A percentile compares a stretch with the other conserved stretches of the same genome.
These are phyloP conservation scores for Rosa rugosa DNA, from an alignment of 306 rosid species.

Conservation along the genomic window DNA sequence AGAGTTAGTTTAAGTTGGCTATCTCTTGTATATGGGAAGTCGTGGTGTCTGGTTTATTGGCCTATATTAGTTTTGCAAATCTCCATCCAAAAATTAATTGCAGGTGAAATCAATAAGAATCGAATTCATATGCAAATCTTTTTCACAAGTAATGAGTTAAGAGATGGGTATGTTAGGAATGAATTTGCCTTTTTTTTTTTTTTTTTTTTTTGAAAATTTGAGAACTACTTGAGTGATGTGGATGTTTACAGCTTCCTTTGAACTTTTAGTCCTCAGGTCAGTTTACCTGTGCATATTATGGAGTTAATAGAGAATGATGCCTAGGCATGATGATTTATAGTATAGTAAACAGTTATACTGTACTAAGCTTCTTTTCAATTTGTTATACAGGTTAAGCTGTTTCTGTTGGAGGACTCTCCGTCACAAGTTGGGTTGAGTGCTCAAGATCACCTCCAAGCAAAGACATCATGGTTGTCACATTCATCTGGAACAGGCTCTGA, in stretches of 20 bases:
- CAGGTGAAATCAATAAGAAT: not conserved
- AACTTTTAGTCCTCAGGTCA: not conserved
- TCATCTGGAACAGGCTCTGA: conserved; percentile 65
- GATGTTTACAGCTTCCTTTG: not conserved
- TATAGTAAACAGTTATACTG: not conserved
- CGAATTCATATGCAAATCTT: not conserved
- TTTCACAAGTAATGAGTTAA: not conserved
- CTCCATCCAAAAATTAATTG: not conserved
- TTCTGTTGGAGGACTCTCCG: conserved; percentile 81
- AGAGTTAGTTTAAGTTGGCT: not conserved
- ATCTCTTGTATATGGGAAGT: not conserved
- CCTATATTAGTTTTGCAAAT: not conserved
- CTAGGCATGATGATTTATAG: not conserved
- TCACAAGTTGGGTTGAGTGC: conserved; percentile 70
- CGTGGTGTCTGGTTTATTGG: not conserved
- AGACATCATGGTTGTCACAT: conserved; percentile 56
- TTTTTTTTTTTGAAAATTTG: not conserved
- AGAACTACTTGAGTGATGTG: not conserved
- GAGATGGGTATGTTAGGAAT: not conserved
- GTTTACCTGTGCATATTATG: not conserved
- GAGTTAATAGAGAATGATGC: not conserved
- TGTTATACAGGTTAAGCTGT: conserved; percentile 61
- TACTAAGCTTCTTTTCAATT: conserved; percentile 19
- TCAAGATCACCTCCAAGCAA: conserved; percentile 94
- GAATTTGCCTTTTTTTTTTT: not conserved